Percentiles rank a stretch among this genome's conserved stretches.
Evolutionary conservation across 495 filamentous ascomycete genomes (phyloP).

Genomic region (Penicillium turbatum): DNA sequence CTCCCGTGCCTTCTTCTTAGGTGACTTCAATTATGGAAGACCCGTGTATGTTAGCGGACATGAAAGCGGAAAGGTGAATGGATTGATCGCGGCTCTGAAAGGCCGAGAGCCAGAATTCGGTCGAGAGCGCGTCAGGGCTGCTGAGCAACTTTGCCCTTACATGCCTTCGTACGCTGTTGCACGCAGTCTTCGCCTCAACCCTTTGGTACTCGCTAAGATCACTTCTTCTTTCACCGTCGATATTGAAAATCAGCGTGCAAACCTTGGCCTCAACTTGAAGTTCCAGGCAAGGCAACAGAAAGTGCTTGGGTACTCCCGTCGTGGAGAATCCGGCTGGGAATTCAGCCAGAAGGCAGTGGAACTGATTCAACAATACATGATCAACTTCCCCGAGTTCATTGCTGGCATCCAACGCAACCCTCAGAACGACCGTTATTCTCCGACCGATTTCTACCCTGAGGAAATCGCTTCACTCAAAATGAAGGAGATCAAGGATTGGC

Average conservation of each 20-base stretch:
- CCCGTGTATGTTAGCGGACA: constrained; percentile 81
- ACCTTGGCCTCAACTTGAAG: constrained; percentile 93
- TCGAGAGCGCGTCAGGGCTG: constrained; percentile 58
- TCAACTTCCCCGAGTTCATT: constrained; percentile 91
- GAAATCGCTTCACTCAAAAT: constrained; percentile 57
- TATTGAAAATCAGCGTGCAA: constrained; percentile 71
- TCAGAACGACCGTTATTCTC: constrained; percentile 66
- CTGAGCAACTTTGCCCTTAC: constrained; percentile 68
- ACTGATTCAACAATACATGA: constrained; percentile 83
- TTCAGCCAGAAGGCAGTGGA: constrained; percentile 81
- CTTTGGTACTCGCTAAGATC: constrained; percentile 88
- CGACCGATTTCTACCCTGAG: constrained; percentile 81
- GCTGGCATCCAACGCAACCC: constrained; percentile 75
- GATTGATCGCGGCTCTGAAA: constrained; percentile 65
- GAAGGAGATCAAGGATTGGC: constrained; percentile 84
- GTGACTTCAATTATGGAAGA: constrained; percentile 88
- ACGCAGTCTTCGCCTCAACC: constrained; percentile 72
- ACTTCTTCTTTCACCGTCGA: constrained; percentile 87
- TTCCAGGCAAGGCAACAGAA: constrained; percentile 94
- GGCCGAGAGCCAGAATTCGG: constrained; percentile 78
- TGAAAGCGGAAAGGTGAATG: constrained; percentile 64
- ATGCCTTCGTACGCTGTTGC: constrained; percentile 83
- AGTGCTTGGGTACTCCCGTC: constrained; percentile 91
- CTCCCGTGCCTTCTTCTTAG: constrained; percentile 88
- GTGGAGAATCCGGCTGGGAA: constrained; percentile 83